Evolutionary conservation across 2,329 filamentous ascomycete genomes (phyloP).

Genomic region (Fusarium coicis): DNA sequence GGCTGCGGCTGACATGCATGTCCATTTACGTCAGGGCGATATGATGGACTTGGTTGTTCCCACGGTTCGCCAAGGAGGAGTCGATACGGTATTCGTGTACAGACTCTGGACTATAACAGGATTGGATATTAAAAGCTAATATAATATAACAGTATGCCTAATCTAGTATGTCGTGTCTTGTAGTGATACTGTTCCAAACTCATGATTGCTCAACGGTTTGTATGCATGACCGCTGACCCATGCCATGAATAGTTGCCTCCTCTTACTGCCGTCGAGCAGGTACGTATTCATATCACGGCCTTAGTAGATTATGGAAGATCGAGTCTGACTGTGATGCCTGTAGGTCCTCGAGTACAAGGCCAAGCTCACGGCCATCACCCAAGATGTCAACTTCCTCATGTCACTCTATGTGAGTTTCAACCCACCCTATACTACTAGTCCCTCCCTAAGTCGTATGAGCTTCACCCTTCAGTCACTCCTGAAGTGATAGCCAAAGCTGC

Average conservation of each 20-base stretch:
- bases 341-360: slow-evolving; percentile 74
- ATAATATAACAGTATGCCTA: slow-evolving; percentile 60
- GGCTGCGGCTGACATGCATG: slow-evolving; percentile 74
- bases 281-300: not conserved
- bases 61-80: slow-evolving; percentile 67
- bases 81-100: slow-evolving; percentile 69
- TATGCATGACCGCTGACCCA: slow-evolving; percentile 4
- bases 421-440: not conserved
- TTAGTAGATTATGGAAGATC: no score
- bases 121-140: slow-evolving; percentile 35
- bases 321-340: not conserved
- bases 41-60: slow-evolving; percentile 69
- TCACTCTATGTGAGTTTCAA: slow-evolving; percentile 67
- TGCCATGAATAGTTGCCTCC: slow-evolving; percentile 26
- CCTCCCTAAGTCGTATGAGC: slow-evolving; percentile 43
- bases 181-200: slow-evolving; percentile 7
- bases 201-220: not conserved
- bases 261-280: slow-evolving; percentile 31
- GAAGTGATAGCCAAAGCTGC: slow-evolving; percentile 79
- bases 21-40: slow-evolving; percentile 75
- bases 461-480: slow-evolving; percentile 72
- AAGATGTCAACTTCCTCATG: slow-evolving; percentile 77
- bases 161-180: slow-evolving; percentile 58
- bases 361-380: slow-evolving; percentile 68
- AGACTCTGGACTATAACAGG: slow-evolving; percentile 38